Evolutionary conservation across 768 basidiomycete species (phyloP).

Genomic region (Trametes cinnabarina): DNA sequence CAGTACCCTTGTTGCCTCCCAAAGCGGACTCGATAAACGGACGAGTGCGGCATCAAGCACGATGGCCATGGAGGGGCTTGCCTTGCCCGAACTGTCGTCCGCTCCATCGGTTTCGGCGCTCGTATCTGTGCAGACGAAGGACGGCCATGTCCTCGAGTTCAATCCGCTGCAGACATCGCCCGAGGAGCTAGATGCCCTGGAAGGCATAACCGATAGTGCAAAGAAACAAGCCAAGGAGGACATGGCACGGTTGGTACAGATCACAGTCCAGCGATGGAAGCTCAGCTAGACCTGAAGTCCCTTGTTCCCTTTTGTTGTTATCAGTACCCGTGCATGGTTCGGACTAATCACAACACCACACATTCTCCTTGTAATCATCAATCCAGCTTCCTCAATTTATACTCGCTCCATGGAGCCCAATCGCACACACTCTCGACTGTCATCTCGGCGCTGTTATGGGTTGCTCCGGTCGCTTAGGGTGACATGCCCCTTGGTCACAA

Average conservation of each 20-base stretch:
- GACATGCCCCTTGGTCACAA: too few relatives aligned
- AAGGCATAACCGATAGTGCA: slow-evolving; percentile 77
- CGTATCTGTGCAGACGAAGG: slow-evolving; percentile 75
- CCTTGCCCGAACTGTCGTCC: slow-evolving; percentile 13
- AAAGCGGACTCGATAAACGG: slow-evolving; percentile 25
- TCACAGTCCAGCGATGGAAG: slow-evolving; percentile 77
- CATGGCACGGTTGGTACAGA: slow-evolving; percentile 68
- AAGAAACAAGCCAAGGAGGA: slow-evolving; percentile 81
- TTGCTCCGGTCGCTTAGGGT: too few relatives aligned
- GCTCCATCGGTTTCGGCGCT: slow-evolving; percentile 46
- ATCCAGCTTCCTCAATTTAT: too few relatives aligned
- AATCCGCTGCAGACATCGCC: slow-evolving; percentile 78
- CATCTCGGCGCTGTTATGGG: too few relatives aligned
- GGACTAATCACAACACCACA: background rate
- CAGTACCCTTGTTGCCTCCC: slow-evolving; percentile 40
- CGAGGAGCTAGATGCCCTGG: slow-evolving; percentile 66
- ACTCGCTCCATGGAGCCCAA: too few relatives aligned
- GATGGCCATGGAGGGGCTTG: background rate
- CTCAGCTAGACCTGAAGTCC: slow-evolving; percentile 32
- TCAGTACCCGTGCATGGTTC: background rate
- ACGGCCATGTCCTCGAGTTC: slow-evolving; percentile 82
- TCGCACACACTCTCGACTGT: too few relatives aligned
- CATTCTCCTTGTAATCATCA: background rate
- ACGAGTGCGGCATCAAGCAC: slow-evolving; percentile 4
- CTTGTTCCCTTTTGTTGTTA: too few relatives aligned